Percentiles rank a stretch among this genome's conserved stretches.
phyloP scores from a whole-genome alignment of 2,329 filamentous ascomycete genomes.

The Aspergillus oerlinghausenensis region DNA sequence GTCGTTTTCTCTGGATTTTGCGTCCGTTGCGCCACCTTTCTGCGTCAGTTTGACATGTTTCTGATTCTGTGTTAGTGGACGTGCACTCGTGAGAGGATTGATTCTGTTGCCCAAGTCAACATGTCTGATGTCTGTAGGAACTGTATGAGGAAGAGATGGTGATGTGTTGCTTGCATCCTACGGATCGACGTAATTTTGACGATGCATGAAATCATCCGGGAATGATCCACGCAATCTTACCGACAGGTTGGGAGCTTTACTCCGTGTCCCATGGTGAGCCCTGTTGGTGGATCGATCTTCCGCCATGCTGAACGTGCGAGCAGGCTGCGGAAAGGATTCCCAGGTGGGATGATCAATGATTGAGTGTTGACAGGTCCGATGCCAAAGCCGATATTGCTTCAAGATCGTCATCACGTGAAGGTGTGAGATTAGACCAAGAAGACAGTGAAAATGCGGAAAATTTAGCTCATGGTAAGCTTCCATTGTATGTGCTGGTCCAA shows the following conservation, averaged over 20 bases:
- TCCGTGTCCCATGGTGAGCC: not conserved
- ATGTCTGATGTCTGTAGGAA: not conserved
- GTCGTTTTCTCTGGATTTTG: not conserved
- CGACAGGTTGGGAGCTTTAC: not conserved
- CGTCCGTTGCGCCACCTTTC: not conserved
- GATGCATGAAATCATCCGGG: not conserved
- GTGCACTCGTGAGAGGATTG: not conserved
- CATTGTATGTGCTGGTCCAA: slow-evolving; percentile 8
- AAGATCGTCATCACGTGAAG: not conserved
- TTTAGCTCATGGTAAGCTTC: not conserved
- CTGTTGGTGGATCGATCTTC: not conserved
- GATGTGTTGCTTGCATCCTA: not conserved
- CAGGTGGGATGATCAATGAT: not conserved
- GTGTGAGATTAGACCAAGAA: not conserved
- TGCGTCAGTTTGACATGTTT: not conserved
- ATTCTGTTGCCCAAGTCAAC: not conserved
- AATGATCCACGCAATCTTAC: not conserved
- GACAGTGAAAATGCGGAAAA: not conserved
- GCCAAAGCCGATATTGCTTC: not conserved
- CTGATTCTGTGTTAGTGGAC: not conserved
- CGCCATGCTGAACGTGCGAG: not conserved
- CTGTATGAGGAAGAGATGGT: not conserved
- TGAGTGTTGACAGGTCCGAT: not conserved
- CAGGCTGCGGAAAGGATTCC: not conserved
- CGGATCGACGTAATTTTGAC: not conserved